Conservation (phyloP, 768 basidiomycete species). For the Trametes villosa region DNA sequence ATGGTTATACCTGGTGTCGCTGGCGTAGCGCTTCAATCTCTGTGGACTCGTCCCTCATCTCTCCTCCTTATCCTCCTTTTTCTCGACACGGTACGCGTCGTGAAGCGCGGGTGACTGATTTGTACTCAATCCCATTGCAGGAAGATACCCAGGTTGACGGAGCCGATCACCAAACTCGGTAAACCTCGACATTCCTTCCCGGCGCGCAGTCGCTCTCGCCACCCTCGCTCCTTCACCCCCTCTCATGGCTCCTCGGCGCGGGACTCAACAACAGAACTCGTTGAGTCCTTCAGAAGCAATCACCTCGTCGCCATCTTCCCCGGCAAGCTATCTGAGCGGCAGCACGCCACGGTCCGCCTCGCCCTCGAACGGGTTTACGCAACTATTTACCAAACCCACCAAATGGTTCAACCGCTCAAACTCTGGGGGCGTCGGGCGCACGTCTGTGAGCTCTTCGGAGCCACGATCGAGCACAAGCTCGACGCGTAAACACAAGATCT, state of each 20-base stretch:
- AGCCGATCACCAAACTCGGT: not conserved
- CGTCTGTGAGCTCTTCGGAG: no score
- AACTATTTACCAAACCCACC: slow-evolving; percentile 66
- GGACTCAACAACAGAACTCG: slow-evolving; percentile 37
- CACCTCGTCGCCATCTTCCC: slow-evolving; percentile 26
- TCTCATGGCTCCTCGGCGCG: slow-evolving; percentile 57
- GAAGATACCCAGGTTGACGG: slow-evolving; percentile 7
- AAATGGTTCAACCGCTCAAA: no score
- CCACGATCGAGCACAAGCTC: no score
- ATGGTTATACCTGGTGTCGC: slow-evolving; percentile 16
- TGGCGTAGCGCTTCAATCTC: no score
- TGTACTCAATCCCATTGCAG: slow-evolving; percentile 1
- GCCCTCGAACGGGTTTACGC: no score
- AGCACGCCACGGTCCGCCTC: no score
- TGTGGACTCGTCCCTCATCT: not conserved
- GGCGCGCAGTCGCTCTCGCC: no score
- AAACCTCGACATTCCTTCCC: no score
- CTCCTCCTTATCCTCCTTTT: not conserved
- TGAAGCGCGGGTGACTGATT: not conserved
- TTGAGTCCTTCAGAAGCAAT: slow-evolving; percentile 31
- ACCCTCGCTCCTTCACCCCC: slow-evolving; percentile 6
- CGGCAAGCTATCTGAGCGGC: slow-evolving; percentile 37
- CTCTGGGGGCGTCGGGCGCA: no score
- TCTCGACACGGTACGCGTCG: not conserved
- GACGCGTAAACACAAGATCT: no score